These are phyloP conservation scores for Suhomyces guaymorum DNA, from an alignment of 1,139 yeast species.

Conservation along the genomic window DNA sequence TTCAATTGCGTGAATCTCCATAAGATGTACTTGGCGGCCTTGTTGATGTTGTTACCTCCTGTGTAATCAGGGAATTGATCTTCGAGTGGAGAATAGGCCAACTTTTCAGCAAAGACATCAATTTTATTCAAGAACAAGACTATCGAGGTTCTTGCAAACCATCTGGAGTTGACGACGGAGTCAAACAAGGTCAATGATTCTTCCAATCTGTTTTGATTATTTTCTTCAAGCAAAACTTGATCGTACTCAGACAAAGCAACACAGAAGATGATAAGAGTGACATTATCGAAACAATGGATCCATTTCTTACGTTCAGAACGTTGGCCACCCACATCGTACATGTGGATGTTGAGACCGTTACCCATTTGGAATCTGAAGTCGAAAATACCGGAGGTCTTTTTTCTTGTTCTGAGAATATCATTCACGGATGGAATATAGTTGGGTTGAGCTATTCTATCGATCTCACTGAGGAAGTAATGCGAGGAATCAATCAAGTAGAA, in stretches of 20 bases:
- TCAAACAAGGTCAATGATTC: slow-evolving; percentile 86
- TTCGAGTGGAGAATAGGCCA: slow-evolving; percentile 79
- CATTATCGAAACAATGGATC: slow-evolving; percentile 95
- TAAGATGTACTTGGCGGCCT: slow-evolving; percentile 90
- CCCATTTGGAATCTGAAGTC: slow-evolving; percentile 82
- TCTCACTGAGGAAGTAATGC: slow-evolving; percentile 69
- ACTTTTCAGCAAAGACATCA: slow-evolving; percentile 84
- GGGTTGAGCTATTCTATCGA: slow-evolving; percentile 60
- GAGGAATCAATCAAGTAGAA: slow-evolving; percentile 90
- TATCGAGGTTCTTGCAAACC: slow-evolving; percentile 87
- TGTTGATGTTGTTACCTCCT: slow-evolving; percentile 84
- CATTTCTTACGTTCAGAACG: slow-evolving; percentile 90
- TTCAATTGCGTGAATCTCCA: slow-evolving; percentile 90
- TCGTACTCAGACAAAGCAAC: slow-evolving; percentile 90
- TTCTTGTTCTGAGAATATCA: slow-evolving; percentile 84
- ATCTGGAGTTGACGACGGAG: slow-evolving; percentile 88
- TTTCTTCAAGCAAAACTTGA: slow-evolving; percentile 80
- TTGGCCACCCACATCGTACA: slow-evolving; percentile 95
- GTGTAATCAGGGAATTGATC: slow-evolving; percentile 85
- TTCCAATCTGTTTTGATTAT: slow-evolving; percentile 75
- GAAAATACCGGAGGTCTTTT: slow-evolving; percentile 89
- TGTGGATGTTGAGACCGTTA: slow-evolving; percentile 67
- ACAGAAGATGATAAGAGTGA: slow-evolving; percentile 83
- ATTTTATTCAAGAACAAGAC: slow-evolving; percentile 86
- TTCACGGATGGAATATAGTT: slow-evolving; percentile 71